Conservation (phyloP, 2,329 filamentous ascomycete species). For the Diaporthe amygdali region DNA sequence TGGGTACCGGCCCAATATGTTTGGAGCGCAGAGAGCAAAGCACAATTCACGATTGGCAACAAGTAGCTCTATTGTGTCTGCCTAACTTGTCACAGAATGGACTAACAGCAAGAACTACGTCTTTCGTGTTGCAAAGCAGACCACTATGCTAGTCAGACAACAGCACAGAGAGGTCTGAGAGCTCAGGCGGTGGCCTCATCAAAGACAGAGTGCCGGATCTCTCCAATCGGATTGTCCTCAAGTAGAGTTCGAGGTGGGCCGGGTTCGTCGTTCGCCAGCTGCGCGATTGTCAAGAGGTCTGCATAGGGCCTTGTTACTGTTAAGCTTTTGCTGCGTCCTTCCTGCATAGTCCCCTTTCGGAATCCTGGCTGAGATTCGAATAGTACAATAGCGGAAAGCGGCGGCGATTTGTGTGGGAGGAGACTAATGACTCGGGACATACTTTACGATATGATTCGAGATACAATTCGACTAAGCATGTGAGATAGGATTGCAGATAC, state of each 20-base stretch:
- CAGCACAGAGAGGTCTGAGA: not conserved
- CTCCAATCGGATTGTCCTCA: not conserved
- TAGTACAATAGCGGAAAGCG: not conserved
- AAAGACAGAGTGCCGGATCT: not conserved
- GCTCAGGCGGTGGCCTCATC: not conserved
- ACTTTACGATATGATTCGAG: not conserved
- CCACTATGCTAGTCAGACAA: no score
- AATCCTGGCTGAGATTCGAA: not conserved
- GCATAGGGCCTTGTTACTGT: not conserved
- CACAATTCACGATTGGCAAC: rapidly evolving
- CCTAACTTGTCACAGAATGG: not conserved
- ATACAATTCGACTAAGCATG: not conserved
- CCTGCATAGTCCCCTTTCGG: no score
- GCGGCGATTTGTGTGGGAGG: not conserved
- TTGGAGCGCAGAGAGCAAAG: not conserved
- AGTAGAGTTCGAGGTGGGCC: not conserved
- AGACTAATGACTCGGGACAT: not conserved
- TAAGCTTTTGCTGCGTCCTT: not conserved
- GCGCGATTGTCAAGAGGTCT: not conserved
- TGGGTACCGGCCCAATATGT: rapidly evolving
- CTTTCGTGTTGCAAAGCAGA: not conserved
- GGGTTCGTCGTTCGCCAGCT: not conserved
- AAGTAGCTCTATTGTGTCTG: not conserved
- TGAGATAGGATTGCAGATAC: not conserved
- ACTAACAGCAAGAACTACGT: not conserved